Conservation (phyloP, 202 grass and related monocot species). For the Elaeis oleifera region DNA sequence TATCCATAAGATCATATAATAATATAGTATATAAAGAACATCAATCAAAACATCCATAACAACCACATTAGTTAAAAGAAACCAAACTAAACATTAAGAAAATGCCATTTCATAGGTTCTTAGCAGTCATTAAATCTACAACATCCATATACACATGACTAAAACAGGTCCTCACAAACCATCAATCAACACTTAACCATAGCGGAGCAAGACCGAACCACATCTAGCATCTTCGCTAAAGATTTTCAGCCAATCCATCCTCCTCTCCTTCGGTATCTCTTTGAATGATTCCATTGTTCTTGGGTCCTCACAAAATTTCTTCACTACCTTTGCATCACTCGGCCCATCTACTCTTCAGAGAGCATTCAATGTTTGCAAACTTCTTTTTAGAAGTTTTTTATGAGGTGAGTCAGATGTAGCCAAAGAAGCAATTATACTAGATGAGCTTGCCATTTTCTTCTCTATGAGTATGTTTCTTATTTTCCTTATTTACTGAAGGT, state of each 20-base stretch:
- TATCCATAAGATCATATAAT: too few species aligned
- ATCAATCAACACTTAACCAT: too few species aligned
- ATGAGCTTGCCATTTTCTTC: neutral
- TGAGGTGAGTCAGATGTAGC: neutral
- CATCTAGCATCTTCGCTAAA: neutral
- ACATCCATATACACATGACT: too few species aligned
- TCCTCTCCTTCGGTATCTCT: constrained; percentile 8
- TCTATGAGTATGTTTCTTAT: neutral
- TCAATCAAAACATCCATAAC: too few species aligned
- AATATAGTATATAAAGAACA: too few species aligned
- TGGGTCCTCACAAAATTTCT: constrained; percentile 6
- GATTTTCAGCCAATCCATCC: constrained; percentile 8
- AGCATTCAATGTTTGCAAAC: constrained; percentile 10
- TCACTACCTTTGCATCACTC: constrained; percentile 3
- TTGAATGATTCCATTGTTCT: constrained; percentile 3
- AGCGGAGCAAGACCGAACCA: neutral
- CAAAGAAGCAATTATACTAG: neutral
- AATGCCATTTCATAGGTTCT: too few species aligned
- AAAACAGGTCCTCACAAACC: too few species aligned
- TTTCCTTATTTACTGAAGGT: neutral
- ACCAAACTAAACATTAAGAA: too few species aligned
- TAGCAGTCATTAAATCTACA: too few species aligned
- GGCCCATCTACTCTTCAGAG: neutral
- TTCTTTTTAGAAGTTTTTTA: neutral
- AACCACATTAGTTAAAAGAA: too few species aligned